Base-by-base conservation (phyloP, 306 rosid genomes). In the Styphnolobium japonicum region DNA sequence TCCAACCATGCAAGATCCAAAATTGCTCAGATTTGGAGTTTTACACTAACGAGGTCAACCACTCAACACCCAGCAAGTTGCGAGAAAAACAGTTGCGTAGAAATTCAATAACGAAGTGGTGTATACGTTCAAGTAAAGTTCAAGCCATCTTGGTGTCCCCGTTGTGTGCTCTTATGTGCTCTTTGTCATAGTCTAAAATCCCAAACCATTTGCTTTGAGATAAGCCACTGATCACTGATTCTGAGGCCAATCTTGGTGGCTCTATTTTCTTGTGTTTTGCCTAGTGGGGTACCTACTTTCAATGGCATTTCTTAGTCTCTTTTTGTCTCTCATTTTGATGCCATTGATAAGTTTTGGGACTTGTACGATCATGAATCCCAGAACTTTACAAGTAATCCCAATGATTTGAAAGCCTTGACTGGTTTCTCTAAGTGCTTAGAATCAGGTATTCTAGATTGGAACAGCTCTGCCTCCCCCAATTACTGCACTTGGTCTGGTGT, bases 401-500 rank as follows among this genome's bases (percentile, higher is more conserved):
- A 33, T 61, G 82, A 82, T 57, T 76, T 82, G 69, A 70, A 75
- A 55, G 62, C 85, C 62, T 76, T 82, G 31, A 51, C 9, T 69
- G 69, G 58, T 12, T 82, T 82, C 79, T 82, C 53, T 23, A 61
- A 3, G 53, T 82, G 74, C 75, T 70, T 82, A 39, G 81, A 76
- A 49, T 49, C 68, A 39, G 1, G 31, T 29, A 60, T 61, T 76
- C 42, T 12, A n/a, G 57, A 62, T 19, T 82, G 85, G 81, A 70
- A 21, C 43, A 39, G 7, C 22, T 27, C 68, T 14, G 16, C 22
- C 12, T 45, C 61, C 23, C 10, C 15, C 8, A 19, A 81, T 68
- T 23, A 72, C 39, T 81, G 85, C 77, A 75, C 48, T 36, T 81
- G 85, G 85, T 15, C 45, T 58, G 85, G 85, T 67, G 81, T 81